Base-by-base conservation (phyloP, 2,329 filamentous ascomycete species). In the Penicillium janthinellum region DNA sequence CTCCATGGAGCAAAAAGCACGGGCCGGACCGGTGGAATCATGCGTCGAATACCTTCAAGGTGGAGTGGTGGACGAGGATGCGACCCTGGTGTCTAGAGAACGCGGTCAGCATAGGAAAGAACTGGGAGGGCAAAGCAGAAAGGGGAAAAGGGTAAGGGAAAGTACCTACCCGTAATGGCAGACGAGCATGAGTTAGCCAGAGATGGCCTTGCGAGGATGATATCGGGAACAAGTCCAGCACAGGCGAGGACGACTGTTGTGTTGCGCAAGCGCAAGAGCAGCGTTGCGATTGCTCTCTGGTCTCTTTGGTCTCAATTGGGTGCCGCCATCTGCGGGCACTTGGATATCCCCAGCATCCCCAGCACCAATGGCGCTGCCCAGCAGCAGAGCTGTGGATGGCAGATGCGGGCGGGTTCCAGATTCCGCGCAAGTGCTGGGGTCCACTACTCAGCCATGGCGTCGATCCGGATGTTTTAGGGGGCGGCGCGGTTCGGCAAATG, bases 361-460 rank as follows among this genome's bases (percentile, higher is more conserved):
- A 52, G 54, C 49, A 35, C 55, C 55, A 61, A 58, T 54, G 34
- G 25, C n/a, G 22, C 22, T 35, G 38, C 31, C 25, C 37, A 20
- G 25, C 22, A 25, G 17, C 22, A 25, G 34, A 31, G 44, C 34
- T 54, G 44, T 34, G 17, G 25, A 28, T 20, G 20, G 20, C 20
- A 20, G 20, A 20, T 41, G 25, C 45, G 38, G 55, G 38, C 38
- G 50, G 50, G 34, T 51, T 54, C 25, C 38, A 38, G 55, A 58
- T 58, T 61, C 59, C 45, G 51, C 45, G 59, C 59, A 61, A 61
- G 55, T 55, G 59, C 51, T 45, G 49, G 50, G 44, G 17, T 55
- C 58, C 59, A 61, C 59, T 57, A 58, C 59, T 57, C 34, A 15
- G 51, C 28, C 34, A 54, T 54, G 56, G 56, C 41, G 50, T 42